These are phyloP conservation scores for Fusarium setosum DNA, from an alignment of 2,329 filamentous ascomycete species.

Conservation along the genomic window DNA sequence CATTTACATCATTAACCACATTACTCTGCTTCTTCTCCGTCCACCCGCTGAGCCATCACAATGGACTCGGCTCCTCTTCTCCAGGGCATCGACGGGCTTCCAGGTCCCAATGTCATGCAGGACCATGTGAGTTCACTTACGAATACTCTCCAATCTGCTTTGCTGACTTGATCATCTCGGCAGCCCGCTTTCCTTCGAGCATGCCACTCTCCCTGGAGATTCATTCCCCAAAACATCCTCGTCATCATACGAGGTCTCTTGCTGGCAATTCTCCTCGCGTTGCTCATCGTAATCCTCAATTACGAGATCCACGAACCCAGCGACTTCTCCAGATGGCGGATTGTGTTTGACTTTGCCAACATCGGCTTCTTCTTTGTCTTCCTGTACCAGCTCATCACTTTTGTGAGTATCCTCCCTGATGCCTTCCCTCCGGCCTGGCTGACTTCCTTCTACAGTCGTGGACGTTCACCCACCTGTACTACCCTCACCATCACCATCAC, in stretches of 20 bases:
- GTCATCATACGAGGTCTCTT: conserved; percentile 56
- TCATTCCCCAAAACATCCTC: conserved; percentile 58
- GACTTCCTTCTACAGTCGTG: conserved; percentile 53
- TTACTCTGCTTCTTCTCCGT: neutral
- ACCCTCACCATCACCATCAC: conserved; percentile 53
- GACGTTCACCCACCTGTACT: conserved; percentile 64
- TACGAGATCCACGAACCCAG: conserved; percentile 58
- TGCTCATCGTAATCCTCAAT: conserved; percentile 55
- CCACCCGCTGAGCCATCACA: neutral
- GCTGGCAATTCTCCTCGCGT: conserved; percentile 56
- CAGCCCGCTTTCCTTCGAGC: conserved; percentile 64
- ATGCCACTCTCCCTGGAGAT: conserved; percentile 63
- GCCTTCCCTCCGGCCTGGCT: neutral
- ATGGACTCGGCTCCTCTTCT: conserved; percentile 53
- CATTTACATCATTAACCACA: neutral
- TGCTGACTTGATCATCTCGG: conserved; percentile 17
- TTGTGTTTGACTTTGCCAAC: conserved; percentile 62
- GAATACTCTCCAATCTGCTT: neutral
- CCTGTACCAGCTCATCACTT: conserved; percentile 58
- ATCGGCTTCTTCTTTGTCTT: conserved; percentile 57
- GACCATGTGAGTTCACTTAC: conserved; percentile 47
- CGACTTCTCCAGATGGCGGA: conserved; percentile 52
- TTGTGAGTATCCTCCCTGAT: conserved; percentile 50
- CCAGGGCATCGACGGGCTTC: conserved; percentile 42
- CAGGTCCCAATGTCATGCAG: conserved; percentile 47